Conservation (phyloP, 176 grass and related monocot species). For the Neostapfia colusana region DNA sequence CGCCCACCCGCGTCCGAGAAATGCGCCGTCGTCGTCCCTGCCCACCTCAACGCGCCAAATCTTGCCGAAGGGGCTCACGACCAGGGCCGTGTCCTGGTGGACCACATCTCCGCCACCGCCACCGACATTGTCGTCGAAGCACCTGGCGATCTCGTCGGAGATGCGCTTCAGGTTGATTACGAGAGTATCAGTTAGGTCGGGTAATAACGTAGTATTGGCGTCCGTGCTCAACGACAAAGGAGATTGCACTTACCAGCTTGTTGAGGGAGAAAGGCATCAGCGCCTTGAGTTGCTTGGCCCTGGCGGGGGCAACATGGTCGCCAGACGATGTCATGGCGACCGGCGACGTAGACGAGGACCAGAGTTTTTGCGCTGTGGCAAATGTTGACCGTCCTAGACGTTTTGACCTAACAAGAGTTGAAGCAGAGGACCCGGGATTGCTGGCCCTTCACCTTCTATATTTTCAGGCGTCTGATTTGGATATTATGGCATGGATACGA, state of each 20-base stretch:
- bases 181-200: too few species aligned
- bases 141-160: slow-evolving; percentile 22
- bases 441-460: too few species aligned
- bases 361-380: too few species aligned
- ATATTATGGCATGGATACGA: too few species aligned
- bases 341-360: neutral
- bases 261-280: neutral
- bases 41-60: slow-evolving; percentile 8
- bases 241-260: slow-evolving; percentile 2
- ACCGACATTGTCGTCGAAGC: neutral
- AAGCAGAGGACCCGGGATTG: too few species aligned
- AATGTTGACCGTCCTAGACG: too few species aligned
- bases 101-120: neutral
- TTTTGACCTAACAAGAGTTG: too few species aligned
- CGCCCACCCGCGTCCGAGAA: slow-evolving; percentile 8
- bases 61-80: slow-evolving; percentile 20
- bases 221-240: too few species aligned
- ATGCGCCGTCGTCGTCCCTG: slow-evolving; percentile 1
- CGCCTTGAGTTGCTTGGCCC: slow-evolving; percentile 14
- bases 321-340: neutral
- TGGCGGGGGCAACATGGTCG: neutral
- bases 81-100: neutral
- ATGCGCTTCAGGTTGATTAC: slow-evolving; percentile 21
- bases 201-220: too few species aligned
- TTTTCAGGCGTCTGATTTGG: too few species aligned